phyloP scores from a whole-genome alignment of 257 asterid genomes.

The Thymus mandschuricus region DNA sequence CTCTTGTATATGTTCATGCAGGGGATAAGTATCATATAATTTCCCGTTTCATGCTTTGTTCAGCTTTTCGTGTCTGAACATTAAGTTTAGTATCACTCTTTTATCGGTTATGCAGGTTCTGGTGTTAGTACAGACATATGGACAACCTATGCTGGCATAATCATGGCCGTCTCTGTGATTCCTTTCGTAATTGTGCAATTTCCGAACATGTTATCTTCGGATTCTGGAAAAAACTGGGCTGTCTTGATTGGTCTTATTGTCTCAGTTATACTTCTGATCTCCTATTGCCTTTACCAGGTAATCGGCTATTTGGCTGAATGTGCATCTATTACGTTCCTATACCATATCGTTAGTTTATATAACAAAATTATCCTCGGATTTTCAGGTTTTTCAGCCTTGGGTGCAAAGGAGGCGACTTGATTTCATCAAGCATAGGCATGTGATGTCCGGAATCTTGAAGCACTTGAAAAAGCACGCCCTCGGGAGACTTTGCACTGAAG shows the following conservation, averaged over 20 bases:
- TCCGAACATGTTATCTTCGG: constrained; percentile 62
- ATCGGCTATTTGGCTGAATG: not conserved
- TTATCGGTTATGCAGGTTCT: constrained; percentile 59
- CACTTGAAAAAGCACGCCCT: constrained; percentile 64
- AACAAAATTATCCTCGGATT: not conserved
- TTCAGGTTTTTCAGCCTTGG: constrained; percentile 86
- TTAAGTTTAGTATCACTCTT: not conserved
- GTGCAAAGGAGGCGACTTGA: constrained; percentile 77
- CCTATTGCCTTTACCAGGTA: constrained; percentile 94
- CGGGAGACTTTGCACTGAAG: constrained; percentile 66
- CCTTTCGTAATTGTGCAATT: constrained; percentile 82
- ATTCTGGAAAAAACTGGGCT: constrained; percentile 67
- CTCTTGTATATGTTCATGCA: not conserved
- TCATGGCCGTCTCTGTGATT: constrained; percentile 83
- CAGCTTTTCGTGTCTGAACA: too few relatives aligned
- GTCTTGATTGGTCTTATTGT: constrained; percentile 71
- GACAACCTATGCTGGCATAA: constrained; percentile 84
- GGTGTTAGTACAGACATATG: constrained; percentile 81
- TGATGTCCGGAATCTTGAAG: constrained; percentile 76
- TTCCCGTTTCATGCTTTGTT: not conserved
- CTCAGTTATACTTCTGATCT: constrained; percentile 57
- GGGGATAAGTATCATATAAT: not conserved
- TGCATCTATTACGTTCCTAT: not conserved
- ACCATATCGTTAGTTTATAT: not conserved
- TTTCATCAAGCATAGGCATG: constrained; percentile 75